These are phyloP conservation scores for Ascochyta pisi DNA, from an alignment of 2,329 filamentous ascomycete genomes.

Conservation along the genomic window DNA sequence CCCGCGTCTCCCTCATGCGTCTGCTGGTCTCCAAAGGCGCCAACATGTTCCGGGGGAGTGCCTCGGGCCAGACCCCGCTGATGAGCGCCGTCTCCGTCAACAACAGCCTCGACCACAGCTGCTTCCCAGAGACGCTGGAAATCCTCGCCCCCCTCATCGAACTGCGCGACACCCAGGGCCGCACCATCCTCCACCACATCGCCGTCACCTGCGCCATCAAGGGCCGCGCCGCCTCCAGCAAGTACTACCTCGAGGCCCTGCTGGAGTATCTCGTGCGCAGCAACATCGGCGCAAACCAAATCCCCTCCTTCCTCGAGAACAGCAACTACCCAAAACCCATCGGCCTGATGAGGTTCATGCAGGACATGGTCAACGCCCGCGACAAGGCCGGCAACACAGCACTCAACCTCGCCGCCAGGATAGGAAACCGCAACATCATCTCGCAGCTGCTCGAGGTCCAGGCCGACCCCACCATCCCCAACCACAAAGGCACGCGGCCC, in stretches of 20 bases:
- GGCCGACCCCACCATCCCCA: conserved; percentile 89
- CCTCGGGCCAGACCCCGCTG: conserved; percentile 86
- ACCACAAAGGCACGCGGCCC: conserved; percentile 85
- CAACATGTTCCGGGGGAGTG: conserved; percentile 86
- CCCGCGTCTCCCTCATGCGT: conserved; percentile 80
- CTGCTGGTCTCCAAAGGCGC: conserved; percentile 84
- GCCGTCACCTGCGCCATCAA: conserved; percentile 95
- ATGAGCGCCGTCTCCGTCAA: conserved; percentile 93
- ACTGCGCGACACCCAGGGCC: conserved; percentile 83
- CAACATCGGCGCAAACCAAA: conserved; percentile 46
- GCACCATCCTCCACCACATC: conserved; percentile 95
- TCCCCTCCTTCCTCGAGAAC: conserved; percentile 56
- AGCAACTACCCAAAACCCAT: conserved; percentile 70
- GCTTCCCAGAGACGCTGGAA: conserved; percentile 89
- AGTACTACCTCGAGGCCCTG: conserved; percentile 94
- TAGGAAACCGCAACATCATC: conserved; percentile 92
- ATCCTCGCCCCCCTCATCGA: conserved; percentile 90
- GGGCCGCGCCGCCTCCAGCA: conserved; percentile 86
- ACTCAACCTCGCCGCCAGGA: conserved; percentile 89
- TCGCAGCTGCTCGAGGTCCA: conserved; percentile 96
- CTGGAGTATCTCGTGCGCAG: conserved; percentile 94
- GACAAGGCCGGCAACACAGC: conserved; percentile 96
- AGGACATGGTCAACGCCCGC: conserved; percentile 93
- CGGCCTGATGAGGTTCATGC: conserved; percentile 91
- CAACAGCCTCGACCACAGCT: conserved; percentile 90